Evolutionary conservation across 768 basidiomycete genomes (phyloP), one percentile per base, ranked within the genome.

Genomic region (Kwoniella europaea): DNA sequence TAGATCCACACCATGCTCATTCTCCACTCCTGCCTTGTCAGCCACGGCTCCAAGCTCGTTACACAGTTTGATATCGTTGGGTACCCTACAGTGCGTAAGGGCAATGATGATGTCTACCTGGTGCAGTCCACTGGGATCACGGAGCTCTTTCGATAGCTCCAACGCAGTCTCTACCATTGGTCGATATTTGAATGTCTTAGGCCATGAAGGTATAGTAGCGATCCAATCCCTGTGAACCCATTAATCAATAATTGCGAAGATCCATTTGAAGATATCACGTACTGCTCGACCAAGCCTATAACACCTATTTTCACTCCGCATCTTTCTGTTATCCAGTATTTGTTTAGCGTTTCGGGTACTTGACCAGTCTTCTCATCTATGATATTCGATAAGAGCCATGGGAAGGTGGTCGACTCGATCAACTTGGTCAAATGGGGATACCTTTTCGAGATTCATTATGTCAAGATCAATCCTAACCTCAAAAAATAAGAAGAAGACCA

Each of bases 361-460:
- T 83, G 80, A 7, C 87, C 88, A 1, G 91, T 94, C 7, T 84
- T 84, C 15, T 84, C 86, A 63, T 80, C 76, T 63, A 92, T 84
- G 77, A 96, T 91, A 78, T 97, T 97, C 79, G 92, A 93, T 68
- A 96, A 81, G 42, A 96, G 84, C 94, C 94, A 95, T 20, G 94
- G 93, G 84, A 94, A 95, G 18, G 84, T 88, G 4, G 90, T 91
- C 69, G 91, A 90, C 53, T 87, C 76, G 58, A 94, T 86, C 24
- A 97, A 86, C 76, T 82, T 84, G 2, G 79, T 78, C 10, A 85
- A 73, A 63, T 85, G 84, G 1, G 85, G 80, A 55, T 74, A 83
- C 16, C 80, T 61, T 22, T 27, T 15, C 29, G 12, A 29, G 13
- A 41, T 16, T 18, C 22, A 16, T 9, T 10, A 15, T 27, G 24